phyloP scores from a whole-genome alignment of 176 grass and related monocot species.

The Sorghum bicolor region Sorghum_bicolor_NCBIv3 NC_012870.2:9412501-9413000 shows the following conservation, averaged over 20 bases:
- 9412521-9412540: background rate
- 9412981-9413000: no score
- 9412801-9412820: no score
- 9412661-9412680: background rate
- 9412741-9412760: no score
- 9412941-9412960: background rate
- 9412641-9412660: background rate
- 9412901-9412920: background rate
- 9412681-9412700: background rate
- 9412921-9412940: background rate
- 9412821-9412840: no score
- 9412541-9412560: background rate
- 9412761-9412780: no score
- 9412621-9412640: no score
- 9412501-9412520: background rate
- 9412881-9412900: background rate
- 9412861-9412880: background rate
- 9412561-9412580: no score
- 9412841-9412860: no score
- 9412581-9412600: background rate
- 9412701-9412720: background rate
- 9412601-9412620: background rate
- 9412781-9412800: no score
- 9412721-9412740: no score
- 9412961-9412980: background rate